Conservation (phyloP, 2,329 filamentous ascomycete species). For the Davidsoniella eucalypti region DNA sequence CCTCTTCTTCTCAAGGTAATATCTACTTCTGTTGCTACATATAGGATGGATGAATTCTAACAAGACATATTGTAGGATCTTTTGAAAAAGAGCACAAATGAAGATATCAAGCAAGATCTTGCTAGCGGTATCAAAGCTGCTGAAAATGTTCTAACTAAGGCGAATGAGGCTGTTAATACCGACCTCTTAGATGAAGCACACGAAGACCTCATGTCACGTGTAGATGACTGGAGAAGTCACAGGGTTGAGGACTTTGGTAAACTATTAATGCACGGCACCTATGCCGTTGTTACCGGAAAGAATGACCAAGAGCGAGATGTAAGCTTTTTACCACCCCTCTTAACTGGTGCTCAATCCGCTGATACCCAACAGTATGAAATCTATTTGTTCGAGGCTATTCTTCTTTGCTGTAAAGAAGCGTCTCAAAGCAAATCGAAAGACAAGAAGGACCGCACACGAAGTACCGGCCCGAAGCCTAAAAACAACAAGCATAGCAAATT, state of each 20-base stretch:
- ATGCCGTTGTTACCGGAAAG: slow-evolving; percentile 77
- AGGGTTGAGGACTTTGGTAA: slow-evolving; percentile 82
- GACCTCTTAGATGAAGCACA: slow-evolving; percentile 73
- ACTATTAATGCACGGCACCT: slow-evolving; percentile 72
- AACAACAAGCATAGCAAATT: slow-evolving; percentile 58
- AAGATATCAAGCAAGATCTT: slow-evolving; percentile 55
- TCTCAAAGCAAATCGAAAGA: slow-evolving; percentile 70
- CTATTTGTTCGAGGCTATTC: slow-evolving; percentile 87
- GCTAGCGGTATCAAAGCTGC: slow-evolving; percentile 63
- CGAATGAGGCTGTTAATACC: slow-evolving; percentile 80
- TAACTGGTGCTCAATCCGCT: slow-evolving; percentile 3
- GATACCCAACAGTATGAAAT: slow-evolving; percentile 64
- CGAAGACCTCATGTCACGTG: slow-evolving; percentile 61
- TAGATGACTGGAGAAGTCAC: slow-evolving; percentile 96
- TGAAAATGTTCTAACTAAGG: slow-evolving; percentile 63
- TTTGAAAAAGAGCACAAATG: slow-evolving; percentile 66
- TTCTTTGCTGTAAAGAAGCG: slow-evolving; percentile 93
- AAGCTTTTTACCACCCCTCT: slow-evolving; percentile 19
- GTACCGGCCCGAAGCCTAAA: slow-evolving; percentile 36
- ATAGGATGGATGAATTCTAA: slow-evolving; percentile 1
- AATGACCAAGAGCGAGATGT: slow-evolving; percentile 88
- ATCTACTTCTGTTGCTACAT: slow-evolving; percentile 4
- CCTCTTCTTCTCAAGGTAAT: slow-evolving; percentile 70
- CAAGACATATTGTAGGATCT: slow-evolving; percentile 46
- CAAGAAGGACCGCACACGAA: slow-evolving; percentile 49